Conservation (phyloP, 371 early-diverging fungal genomes). For the Apophysomyces elegans region DNA sequence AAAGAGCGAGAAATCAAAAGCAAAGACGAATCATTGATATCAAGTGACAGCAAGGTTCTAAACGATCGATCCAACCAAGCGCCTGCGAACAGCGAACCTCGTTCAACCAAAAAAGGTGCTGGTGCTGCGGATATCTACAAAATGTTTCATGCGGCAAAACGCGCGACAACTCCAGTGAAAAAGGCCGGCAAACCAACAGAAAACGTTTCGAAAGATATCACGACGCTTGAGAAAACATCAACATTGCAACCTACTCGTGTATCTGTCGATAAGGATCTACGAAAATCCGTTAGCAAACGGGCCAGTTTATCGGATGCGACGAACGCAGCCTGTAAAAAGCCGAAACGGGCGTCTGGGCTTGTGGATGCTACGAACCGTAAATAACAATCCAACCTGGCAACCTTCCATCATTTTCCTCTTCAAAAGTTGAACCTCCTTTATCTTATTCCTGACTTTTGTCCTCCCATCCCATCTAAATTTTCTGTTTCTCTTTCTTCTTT, state of each 20-base stretch:
- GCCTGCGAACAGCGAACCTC: background rate
- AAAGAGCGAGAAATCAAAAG: background rate
- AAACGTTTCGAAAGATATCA: background rate
- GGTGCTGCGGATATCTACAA: background rate
- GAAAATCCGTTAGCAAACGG: background rate
- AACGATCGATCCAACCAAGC: constrained; percentile 2
- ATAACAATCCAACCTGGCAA: background rate
- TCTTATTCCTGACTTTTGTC: background rate
- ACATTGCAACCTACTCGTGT: constrained; percentile 1
- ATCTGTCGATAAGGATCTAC: background rate
- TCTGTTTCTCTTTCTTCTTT: background rate
- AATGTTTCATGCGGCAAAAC: constrained; percentile 7
- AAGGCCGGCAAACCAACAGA: background rate
- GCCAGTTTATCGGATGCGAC: constrained; percentile 1
- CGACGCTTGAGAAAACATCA: background rate
- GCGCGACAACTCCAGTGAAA: background rate
- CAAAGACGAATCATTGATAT: background rate
- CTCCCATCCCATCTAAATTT: background rate
- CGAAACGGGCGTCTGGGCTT: constrained; percentile 3
- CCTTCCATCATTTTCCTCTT: too few species aligned
- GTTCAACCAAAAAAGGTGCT: background rate
- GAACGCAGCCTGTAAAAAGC: background rate
- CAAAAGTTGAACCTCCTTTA: background rate
- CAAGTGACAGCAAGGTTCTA: background rate
- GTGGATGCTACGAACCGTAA: background rate